phyloP scores from a whole-genome alignment of 805 yeast genomes.

The Isabelozyma pseudorhagii region DNA sequence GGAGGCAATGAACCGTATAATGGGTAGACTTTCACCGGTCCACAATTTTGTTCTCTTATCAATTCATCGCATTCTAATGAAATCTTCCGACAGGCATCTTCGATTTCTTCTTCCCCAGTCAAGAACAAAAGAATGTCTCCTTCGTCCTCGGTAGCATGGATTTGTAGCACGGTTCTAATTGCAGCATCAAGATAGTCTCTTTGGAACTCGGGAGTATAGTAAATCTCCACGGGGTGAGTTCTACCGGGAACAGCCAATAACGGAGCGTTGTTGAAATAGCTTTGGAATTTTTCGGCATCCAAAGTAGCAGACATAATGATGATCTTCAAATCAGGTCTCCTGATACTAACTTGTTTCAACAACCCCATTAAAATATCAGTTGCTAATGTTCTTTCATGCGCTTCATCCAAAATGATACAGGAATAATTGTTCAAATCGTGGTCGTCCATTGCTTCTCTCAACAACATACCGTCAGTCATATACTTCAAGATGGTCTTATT shows the following conservation, averaged over 20 bases:
- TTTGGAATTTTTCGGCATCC: constrained; percentile 94
- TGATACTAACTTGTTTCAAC: constrained; percentile 70
- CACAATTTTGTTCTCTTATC: constrained; percentile 84
- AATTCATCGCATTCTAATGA: constrained; percentile 86
- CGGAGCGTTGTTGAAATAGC: constrained; percentile 88
- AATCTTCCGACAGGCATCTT: constrained; percentile 90
- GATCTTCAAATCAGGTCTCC: constrained; percentile 86
- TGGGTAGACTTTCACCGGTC: constrained; percentile 88
- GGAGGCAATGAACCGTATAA: constrained; percentile 97
- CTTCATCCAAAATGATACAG: constrained; percentile 93
- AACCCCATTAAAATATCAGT: constrained; percentile 97
- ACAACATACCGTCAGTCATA: constrained; percentile 98
- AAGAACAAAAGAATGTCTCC: constrained; percentile 86
- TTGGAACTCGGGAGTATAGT: constrained; percentile 95
- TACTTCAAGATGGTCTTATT: constrained; percentile 81
- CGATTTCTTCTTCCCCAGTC: constrained; percentile 98
- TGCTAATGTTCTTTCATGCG: constrained; percentile 95
- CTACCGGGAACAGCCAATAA: constrained; percentile 95
- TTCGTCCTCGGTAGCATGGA: constrained; percentile 92
- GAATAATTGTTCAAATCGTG: constrained; percentile 77
- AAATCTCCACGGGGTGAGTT: constrained; percentile 95
- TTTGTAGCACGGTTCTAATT: constrained; percentile 90
- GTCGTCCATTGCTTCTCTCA: constrained; percentile 97
- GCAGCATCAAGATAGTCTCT: constrained; percentile 94
- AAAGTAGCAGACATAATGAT: constrained; percentile 97